Conservation (phyloP, 2,329 filamentous ascomycete genomes). For the Colletotrichum cordylinicola region DNA sequence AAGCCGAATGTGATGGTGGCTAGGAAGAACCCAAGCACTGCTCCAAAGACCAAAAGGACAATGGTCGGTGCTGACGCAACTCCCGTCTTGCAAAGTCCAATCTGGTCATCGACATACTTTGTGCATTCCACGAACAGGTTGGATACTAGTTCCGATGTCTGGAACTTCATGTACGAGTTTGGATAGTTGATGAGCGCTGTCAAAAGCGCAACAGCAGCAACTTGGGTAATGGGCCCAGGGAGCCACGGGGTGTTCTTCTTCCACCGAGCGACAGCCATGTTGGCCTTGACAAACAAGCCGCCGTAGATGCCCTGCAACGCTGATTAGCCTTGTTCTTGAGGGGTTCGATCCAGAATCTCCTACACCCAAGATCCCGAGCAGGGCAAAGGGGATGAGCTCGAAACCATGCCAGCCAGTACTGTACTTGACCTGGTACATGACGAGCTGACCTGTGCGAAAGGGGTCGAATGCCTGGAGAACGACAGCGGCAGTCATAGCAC, state of each 20-base stretch:
- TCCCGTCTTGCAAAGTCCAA: conserved; percentile 89
- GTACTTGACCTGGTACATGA: conserved; percentile 95
- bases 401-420: conserved; percentile 93
- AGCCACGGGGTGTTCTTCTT: conserved; percentile 72
- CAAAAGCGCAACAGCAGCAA: conserved; percentile 77
- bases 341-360: conserved; percentile 30
- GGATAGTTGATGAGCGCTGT: conserved; percentile 94
- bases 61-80: conserved; percentile 84
- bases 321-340: conserved; percentile 15
- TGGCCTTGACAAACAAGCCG: conserved; percentile 91
- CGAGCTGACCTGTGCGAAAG: conserved; percentile 93
- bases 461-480: conserved; percentile 92
- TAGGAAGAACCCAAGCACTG: conserved; percentile 83
- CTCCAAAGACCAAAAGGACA: conserved; percentile 80
- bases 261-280: conserved; percentile 86
- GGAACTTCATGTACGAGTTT: conserved; percentile 94
- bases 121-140: conserved; percentile 92
- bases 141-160: conserved; percentile 89
- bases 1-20: conserved; percentile 90
- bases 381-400: conserved; percentile 85
- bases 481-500: conserved; percentile 97
- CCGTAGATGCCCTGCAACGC: conserved; percentile 78
- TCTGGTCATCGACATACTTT: conserved; percentile 80
- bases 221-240: conserved; percentile 79
- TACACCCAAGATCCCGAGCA: conserved; percentile 84